These are phyloP conservation scores for Phoma sp. DNA, from an alignment of 2,329 filamentous ascomycete species.

Conservation along the genomic window DNA sequence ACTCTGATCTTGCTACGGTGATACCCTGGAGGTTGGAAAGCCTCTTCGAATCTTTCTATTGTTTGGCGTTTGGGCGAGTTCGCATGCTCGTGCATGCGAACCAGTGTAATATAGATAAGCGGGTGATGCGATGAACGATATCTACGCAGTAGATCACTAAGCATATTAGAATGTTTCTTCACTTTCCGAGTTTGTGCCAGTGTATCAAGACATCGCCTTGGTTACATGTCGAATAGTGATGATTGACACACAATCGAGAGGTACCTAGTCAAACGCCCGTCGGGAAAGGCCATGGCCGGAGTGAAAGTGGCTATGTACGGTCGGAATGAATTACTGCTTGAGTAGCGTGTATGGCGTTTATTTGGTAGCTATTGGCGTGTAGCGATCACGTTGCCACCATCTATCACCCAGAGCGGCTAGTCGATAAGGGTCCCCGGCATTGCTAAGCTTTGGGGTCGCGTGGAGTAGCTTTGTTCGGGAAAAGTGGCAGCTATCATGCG, in stretches of 20 bases:
- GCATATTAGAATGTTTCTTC: not conserved
- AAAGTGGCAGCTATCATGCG: not conserved
- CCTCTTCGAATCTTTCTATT: constrained; percentile 8
- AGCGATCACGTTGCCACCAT: not conserved
- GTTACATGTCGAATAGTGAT: not conserved
- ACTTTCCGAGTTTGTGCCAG: not conserved
- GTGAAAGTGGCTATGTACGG: not conserved
- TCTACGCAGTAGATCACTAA: not conserved
- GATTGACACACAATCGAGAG: not conserved
- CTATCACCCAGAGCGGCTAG: constrained; percentile 1
- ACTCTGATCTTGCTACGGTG: constrained; percentile 12
- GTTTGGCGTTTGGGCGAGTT: not conserved
- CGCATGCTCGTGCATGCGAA: not conserved
- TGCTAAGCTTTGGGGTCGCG: constrained; percentile 16
- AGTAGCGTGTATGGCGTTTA: constrained; percentile 13
- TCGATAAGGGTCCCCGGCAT: constrained; percentile 7
- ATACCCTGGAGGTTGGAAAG: constrained; percentile 15
- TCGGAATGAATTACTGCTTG: constrained; percentile 4
- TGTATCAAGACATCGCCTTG: too few species aligned
- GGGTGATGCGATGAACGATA: not conserved
- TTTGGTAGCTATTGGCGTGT: constrained; percentile 1
- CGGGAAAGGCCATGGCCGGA: constrained; percentile 4
- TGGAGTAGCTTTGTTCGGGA: constrained; percentile 15
- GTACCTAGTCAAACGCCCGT: not conserved
- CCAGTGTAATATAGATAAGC: not conserved